Conservation (phyloP, 2,329 filamentous ascomycete species). For the Phoma sp. region DNA sequence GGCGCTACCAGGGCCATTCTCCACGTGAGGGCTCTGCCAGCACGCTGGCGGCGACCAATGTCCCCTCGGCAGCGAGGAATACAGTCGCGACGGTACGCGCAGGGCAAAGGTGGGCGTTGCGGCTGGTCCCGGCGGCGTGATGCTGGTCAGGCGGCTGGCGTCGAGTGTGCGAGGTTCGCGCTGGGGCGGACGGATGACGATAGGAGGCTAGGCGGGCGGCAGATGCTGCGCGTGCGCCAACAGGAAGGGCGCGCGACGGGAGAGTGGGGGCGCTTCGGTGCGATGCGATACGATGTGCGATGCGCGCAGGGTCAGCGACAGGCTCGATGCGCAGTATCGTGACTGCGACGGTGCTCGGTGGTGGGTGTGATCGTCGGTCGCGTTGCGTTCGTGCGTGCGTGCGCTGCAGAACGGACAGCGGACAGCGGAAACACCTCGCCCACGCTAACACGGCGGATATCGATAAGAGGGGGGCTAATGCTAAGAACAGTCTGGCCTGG, state of each 20-base stretch:
- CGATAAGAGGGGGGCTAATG: slow-evolving; percentile 20
- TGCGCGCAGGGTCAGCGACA: slow-evolving; percentile 13
- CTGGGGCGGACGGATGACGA: slow-evolving; percentile 27
- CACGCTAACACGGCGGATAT: slow-evolving; percentile 16
- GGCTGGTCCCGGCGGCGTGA: slow-evolving; percentile 11
- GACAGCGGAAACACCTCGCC: slow-evolving; percentile 1
- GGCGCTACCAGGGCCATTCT: slow-evolving; percentile 51
- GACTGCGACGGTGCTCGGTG: slow-evolving; percentile 16
- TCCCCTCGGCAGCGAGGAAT: slow-evolving; percentile 46
- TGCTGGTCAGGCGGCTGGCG: slow-evolving; percentile 19
- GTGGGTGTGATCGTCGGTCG: slow-evolving; percentile 24
- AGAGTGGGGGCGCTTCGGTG: slow-evolving; percentile 5
- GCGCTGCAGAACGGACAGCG: slow-evolving; percentile 13
- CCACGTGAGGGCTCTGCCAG: slow-evolving; percentile 33
- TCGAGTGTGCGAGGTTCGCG: slow-evolving; percentile 23
- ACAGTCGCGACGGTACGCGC: slow-evolving; percentile 35
- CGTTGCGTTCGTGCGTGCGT: slow-evolving; percentile 24
- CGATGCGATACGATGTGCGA: slow-evolving; percentile 5
- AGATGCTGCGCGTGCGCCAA: slow-evolving; percentile 12
- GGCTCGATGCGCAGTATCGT: slow-evolving; percentile 12
- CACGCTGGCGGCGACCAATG: slow-evolving; percentile 41
- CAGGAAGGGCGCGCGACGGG: slow-evolving; percentile 2
- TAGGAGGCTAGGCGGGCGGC: slow-evolving; percentile 26
- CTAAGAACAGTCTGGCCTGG: slow-evolving; percentile 16
- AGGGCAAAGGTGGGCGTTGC: slow-evolving; percentile 9